Base-by-base conservation (phyloP, 2,329 filamentous ascomycete genomes). In the Aspergillus pseudotamarii region DNA sequence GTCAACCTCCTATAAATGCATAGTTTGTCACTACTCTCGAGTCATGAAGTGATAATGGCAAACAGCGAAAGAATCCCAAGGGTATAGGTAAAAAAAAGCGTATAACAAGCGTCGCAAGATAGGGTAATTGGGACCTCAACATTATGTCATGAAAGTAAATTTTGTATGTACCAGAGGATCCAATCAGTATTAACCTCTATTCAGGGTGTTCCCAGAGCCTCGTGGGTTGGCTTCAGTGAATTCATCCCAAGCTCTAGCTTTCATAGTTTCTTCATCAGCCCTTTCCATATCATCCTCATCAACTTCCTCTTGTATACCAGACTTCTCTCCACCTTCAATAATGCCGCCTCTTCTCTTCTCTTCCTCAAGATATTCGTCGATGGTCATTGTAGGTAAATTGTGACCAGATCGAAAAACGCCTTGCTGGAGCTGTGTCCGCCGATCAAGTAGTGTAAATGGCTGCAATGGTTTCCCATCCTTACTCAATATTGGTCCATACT, bases 361-460 rank as follows among this genome's bases (percentile, higher is more conserved):
- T 78, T 98, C 94, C 58, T 96, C 95, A 19, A 99, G 83, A 74
- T 98, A 99, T 80, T 99, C 95, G 71, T 99, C 95, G 65, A 99
- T 97, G 1, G 88, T 92, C 95, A 99, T 98, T 3, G 95, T 98
- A 0, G 95, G 95, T 63, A 99, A 81, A 78, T 92, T 97, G 76
- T 99, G 95, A 9, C 95, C 93, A 0, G 93, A 88, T 60, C 92
- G 86, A 79, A 99, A 99, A 0, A 99, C 94, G 3, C 91, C 91
- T 63, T 89, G 84, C 64, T 89, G 87, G 63, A 97, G 79, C 65
- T 93, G 89, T 65, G 92, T 88, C 43, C 95, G 86, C 68, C 85
- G 90, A 63, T 90, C 89, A 5, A 96, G 84, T 26, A 99, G 83
- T 1, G 93, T 97, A 73, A 99, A 98, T 0, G 94, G 94, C 70